A percentile compares a stretch with the other conserved stretches of the same genome.
These are phyloP conservation scores for Solanum medicagineum DNA, from an alignment of 257 asterid genomes.

Conservation along the genomic window DNA sequence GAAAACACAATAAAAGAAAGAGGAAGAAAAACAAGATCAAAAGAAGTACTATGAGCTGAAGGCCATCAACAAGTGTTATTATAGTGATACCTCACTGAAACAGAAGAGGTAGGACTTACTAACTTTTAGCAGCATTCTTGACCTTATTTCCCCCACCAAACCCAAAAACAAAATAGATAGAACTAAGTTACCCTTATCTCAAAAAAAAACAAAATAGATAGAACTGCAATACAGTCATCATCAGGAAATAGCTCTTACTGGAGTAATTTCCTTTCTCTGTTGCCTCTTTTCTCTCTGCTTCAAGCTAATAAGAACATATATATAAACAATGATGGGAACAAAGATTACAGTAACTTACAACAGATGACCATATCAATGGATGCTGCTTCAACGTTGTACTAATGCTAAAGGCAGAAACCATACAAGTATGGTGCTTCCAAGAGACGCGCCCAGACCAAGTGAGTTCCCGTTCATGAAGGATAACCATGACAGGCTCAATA, in stretches of 20 bases:
- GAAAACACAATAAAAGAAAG: not conserved
- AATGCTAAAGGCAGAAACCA: slow-evolving; percentile 91
- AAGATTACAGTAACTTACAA: slow-evolving; percentile 28
- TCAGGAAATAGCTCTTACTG: not conserved
- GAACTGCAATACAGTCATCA: not conserved
- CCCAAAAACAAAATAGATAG: not conserved
- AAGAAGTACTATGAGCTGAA: not conserved
- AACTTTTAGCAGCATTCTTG: not conserved
- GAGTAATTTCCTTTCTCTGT: not conserved
- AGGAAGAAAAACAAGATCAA: not conserved
- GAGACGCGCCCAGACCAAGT: slow-evolving; percentile 98
- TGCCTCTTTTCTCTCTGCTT: not conserved
- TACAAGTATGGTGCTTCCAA: slow-evolving; percentile 86
- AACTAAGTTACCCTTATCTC: not conserved
- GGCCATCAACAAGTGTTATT: not conserved
- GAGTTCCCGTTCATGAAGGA: slow-evolving; percentile 88
- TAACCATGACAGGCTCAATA: slow-evolving; percentile 94
- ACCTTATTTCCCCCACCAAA: not conserved
- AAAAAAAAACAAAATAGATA: not conserved
- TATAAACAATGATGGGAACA: not conserved
- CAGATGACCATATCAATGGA: slow-evolving; percentile 94
- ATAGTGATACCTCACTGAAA: not conserved
- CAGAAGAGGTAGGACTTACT: not conserved
- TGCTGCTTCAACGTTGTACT: slow-evolving; percentile 88
- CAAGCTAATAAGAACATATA: not conserved